phyloP scores from a whole-genome alignment of 148 eudicot species.

The Cornus kousa region DNA sequence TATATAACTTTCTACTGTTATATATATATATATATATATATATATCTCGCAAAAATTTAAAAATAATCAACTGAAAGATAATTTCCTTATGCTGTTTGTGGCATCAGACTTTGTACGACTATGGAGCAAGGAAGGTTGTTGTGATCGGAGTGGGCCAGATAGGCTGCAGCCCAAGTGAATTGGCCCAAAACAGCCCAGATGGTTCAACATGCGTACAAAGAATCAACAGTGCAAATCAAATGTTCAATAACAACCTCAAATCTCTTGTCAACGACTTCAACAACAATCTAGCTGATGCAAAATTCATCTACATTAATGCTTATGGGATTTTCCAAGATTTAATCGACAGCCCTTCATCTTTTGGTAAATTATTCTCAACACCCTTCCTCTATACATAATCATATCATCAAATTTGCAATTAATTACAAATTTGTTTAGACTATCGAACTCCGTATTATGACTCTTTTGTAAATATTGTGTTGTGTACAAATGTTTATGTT shows the following conservation, averaged over 20 bases:
- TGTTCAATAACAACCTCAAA: conserved; percentile 40
- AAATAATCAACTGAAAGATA: no score
- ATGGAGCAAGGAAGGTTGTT: conserved; percentile 48
- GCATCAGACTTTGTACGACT: conserved; percentile 45
- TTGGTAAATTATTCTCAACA: conserved; percentile 17
- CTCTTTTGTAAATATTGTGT: no score
- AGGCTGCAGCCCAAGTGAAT: conserved; percentile 70
- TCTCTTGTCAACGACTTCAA: conserved; percentile 42
- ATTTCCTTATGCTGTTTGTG: not conserved
- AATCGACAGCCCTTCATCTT: conserved; percentile 26
- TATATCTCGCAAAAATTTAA: no score
- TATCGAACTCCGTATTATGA: no score
- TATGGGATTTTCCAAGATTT: conserved; percentile 54
- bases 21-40: no score
- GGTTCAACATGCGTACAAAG: conserved; percentile 51
- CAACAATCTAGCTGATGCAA: conserved; percentile 29
- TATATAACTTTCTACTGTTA: no score
- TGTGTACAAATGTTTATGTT: not conserved
- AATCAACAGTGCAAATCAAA: conserved; percentile 39
- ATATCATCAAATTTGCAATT: no score
- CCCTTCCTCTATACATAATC: not conserved
- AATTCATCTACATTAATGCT: conserved; percentile 40
- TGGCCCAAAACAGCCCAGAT: conserved; percentile 75
- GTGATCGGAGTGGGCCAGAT: conserved; percentile 49
- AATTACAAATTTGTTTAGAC: no score